phyloP scores from a whole-genome alignment of 306 rosid species.

The Prunus mume region DNA sequence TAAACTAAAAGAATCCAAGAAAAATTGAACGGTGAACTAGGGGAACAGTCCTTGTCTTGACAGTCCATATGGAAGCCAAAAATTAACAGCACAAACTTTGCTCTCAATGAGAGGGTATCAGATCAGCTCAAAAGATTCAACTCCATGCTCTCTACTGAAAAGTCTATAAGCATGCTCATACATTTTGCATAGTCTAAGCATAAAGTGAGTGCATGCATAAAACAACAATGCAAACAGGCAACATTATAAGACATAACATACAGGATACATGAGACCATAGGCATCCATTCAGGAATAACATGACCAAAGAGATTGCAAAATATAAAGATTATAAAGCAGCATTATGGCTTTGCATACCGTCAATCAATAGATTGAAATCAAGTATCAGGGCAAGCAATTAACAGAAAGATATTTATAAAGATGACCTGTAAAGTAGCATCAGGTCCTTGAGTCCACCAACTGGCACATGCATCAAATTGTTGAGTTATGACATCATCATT shows the following conservation, averaged over 20 bases:
- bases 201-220: neutral
- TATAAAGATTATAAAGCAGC: neutral
- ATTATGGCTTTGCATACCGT: neutral
- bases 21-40: neutral
- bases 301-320: neutral
- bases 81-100: neutral
- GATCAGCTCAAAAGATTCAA: neutral
- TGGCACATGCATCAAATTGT: constrained; percentile 92
- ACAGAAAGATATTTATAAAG: constrained; percentile 18
- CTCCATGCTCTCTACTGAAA: neutral
- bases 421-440: constrained; percentile 86
- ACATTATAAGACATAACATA: neutral
- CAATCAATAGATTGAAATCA: neutral
- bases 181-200: neutral
- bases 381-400: neutral
- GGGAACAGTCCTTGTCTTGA: neutral
- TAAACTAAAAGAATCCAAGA: neutral
- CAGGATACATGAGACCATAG: neutral
- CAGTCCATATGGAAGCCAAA: neutral
- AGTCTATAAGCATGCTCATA: neutral
- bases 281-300: neutral
- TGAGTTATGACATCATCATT: constrained; percentile 63
- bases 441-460: constrained; percentile 99
- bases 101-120: neutral
- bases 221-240: neutral